These are phyloP conservation scores for Cladosporium oxysporum DNA, from an alignment of 2,329 filamentous ascomycete genomes.

Conservation along the genomic window DNA sequence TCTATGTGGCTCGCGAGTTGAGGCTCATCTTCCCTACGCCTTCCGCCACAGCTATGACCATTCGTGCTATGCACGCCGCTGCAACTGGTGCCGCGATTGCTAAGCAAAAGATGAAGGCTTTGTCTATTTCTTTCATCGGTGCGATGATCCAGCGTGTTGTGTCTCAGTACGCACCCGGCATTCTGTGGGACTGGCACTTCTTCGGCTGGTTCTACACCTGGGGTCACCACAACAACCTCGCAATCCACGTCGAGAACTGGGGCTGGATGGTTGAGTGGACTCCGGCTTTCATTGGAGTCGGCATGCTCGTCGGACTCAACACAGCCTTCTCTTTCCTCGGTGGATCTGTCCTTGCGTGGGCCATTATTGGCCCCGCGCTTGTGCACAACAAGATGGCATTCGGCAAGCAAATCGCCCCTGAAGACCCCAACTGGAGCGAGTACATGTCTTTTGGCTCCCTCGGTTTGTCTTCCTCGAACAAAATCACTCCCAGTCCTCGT, in stretches of 20 bases:
- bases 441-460: conserved; percentile 46
- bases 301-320: conserved; percentile 61
- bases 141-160: conserved; percentile 58
- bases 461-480: conserved; percentile 37
- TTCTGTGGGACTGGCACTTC: conserved; percentile 52
- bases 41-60: conserved; percentile 62
- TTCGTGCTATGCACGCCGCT: conserved; percentile 63
- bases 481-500: conserved; percentile 49
- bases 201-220: conserved; percentile 57
- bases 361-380: conserved; percentile 58
- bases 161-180: conserved; percentile 60
- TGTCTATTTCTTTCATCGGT: conserved; percentile 53
- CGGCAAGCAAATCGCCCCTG: conserved; percentile 39
- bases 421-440: conserved; percentile 44
- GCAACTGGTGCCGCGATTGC: conserved; percentile 55
- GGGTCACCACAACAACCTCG: conserved; percentile 51
- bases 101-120: conserved; percentile 58
- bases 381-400: conserved; percentile 55
- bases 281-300: conserved; percentile 62
- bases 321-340: conserved; percentile 59
- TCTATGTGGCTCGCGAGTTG: conserved; percentile 63
- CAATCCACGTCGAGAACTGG: conserved; percentile 60
- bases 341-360: conserved; percentile 59
- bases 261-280: conserved; percentile 62
- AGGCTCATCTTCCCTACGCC: conserved; percentile 62